Evolutionary conservation across 2,329 filamentous ascomycete species (phyloP), one percentile per base, ranked within the genome.

Genomic region (Phoma sp.): DNA sequence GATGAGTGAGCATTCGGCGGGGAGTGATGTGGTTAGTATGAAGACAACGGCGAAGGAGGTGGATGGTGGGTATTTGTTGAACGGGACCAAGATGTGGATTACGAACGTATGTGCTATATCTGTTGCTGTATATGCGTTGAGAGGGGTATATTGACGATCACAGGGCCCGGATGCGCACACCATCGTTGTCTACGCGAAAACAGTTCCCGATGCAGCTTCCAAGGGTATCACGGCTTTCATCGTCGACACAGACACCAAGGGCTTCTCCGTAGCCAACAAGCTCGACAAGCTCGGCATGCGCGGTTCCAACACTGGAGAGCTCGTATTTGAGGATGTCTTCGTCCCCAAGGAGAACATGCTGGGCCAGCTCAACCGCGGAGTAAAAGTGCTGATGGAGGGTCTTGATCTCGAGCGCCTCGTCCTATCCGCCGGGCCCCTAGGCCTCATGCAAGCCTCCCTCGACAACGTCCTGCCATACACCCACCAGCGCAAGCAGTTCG

Each of bases 61-160:
- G 10, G 90, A 95, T 66, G 93, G 92, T 29, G 93, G 93, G 23
- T 97, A 90, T 74, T 59, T 93, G 17, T 80, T 99, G 49, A 92
- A 93, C 69, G 93, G 93, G 26, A 91, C 88, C 56, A 97, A 99
- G 83, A 97, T 98, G 93, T 99, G 93, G 93, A 99, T 99, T 73
- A 99, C 93, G 58, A 99, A 99, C 76, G 91, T 84, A 63, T 36
- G 75, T 66, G n/a, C 9, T n/a, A 15, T 1, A 6, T 21, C 17
- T 14, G 4, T 21, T 3, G 4, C 25, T 3, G 11, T 2, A 29
- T 21, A 7, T 7, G 7, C 15, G 15, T 4, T 12, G 2, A 17
- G 23, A 20, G 23, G 12, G 11, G 17, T 11, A 18, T 3, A 36
- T 14, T 32, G 7, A 40, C n/a, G 15, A 3, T 7, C 1, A n/a